Evolutionary conservation across 2,329 filamentous ascomycete genomes (phyloP).

Genomic region (Exophiala sideris): DNA sequence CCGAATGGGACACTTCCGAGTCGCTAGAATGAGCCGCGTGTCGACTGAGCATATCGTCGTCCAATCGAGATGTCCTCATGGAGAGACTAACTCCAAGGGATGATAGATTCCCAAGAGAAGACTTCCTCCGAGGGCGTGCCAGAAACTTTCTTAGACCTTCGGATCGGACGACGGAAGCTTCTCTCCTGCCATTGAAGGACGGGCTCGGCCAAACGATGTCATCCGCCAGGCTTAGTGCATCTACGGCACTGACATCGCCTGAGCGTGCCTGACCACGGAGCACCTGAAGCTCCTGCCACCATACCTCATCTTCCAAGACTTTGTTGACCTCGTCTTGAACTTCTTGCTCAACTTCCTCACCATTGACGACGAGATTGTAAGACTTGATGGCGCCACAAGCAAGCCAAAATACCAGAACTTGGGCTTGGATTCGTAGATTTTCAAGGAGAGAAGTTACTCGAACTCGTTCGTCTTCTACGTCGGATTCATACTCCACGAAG

Average conservation of each 20-base stretch:
- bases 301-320: conserved; percentile 67
- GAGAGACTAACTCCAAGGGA: conserved; percentile 64
- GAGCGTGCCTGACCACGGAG: conserved; percentile 34
- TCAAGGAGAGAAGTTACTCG: conserved; percentile 71
- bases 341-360: conserved; percentile 54
- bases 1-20: conserved; percentile 42
- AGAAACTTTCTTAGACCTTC: conserved; percentile 62
- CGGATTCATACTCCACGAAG: conserved; percentile 84
- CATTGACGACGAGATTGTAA: conserved; percentile 78
- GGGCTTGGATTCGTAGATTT: conserved; percentile 76
- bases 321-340: conserved; percentile 61
- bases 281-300: conserved; percentile 74
- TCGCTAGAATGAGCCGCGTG: conserved; percentile 45
- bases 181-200: conserved; percentile 48
- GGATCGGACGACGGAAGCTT: conserved; percentile 46
- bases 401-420: conserved; percentile 77
- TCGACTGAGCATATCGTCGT: conserved; percentile 56
- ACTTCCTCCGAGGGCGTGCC: conserved; percentile 55
- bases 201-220: conserved; percentile 52
- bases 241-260: conserved; percentile 36
- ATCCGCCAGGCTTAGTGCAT: conserved; percentile 45
- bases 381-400: conserved; percentile 68
- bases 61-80: conserved; percentile 71
- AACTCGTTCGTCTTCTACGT: conserved; percentile 73
- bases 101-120: conserved; percentile 46